phyloP scores from a whole-genome alignment of 2,329 filamentous ascomycete genomes.

The Chaetomiaceae sp. region DNA sequence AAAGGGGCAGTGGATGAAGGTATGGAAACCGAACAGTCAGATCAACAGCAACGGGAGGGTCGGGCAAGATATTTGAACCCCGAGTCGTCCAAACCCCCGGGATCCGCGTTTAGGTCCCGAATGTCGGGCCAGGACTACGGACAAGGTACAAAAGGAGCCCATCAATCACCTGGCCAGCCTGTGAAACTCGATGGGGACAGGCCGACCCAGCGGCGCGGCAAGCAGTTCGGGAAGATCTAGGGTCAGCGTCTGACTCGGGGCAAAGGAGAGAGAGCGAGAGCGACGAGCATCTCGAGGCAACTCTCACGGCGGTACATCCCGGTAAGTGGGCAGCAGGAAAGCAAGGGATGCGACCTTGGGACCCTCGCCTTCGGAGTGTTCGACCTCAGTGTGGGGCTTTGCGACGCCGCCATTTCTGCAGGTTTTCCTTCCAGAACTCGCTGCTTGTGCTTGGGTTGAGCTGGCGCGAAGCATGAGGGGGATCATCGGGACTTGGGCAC shows the following conservation, averaged over 20 bases:
- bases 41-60: conserved; percentile 1
- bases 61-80: conserved; percentile 19
- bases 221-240: conserved; percentile 22
- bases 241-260: conserved; percentile 14
- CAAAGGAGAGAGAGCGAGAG: conserved; percentile 10
- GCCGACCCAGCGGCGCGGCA: conserved; percentile 18
- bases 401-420: neutral
- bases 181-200: conserved; percentile 8
- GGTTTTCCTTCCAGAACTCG: neutral
- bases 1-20: neutral
- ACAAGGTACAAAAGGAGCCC: neutral
- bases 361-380: neutral
- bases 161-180: conserved; percentile 9
- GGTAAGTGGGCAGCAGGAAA: conserved; percentile 10
- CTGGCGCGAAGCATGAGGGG: conserved; percentile 18
- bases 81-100: conserved; percentile 10
- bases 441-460: neutral
- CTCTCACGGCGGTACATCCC: neutral
- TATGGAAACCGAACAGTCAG: neutral
- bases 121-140: conserved; percentile 9
- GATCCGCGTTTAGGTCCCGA: conserved; percentile 22
- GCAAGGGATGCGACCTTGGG: neutral
- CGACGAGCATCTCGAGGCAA: neutral
- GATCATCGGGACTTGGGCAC: conserved; percentile 26
- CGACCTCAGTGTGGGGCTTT: neutral